Evolutionary conservation across 2,329 filamentous ascomycete species (phyloP).

Genomic region (Blastomyces silverae): DNA sequence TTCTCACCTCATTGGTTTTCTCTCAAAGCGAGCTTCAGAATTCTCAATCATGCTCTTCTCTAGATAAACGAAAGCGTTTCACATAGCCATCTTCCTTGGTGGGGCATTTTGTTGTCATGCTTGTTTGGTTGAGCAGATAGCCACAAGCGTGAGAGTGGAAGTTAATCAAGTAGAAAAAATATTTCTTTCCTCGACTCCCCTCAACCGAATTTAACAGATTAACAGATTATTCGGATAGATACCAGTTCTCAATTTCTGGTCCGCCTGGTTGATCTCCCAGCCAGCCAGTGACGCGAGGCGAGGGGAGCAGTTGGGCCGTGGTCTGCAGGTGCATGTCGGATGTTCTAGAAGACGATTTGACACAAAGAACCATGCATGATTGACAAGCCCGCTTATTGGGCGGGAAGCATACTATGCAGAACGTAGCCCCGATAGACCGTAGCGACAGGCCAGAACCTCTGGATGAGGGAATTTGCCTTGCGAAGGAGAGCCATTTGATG

Average conservation of each 20-base stretch:
- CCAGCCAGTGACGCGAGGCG: neutral
- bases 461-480: neutral
- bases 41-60: neutral
- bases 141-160: too few relatives aligned
- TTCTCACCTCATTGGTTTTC: neutral
- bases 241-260: neutral
- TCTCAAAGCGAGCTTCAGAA: neutral
- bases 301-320: neutral
- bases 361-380: conserved; percentile 3
- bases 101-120: neutral
- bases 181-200: neutral
- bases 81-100: neutral
- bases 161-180: too few relatives aligned
- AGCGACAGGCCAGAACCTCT: neutral
- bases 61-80: neutral
- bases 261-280: neutral
- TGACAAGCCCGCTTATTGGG: neutral
- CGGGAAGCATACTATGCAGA: neutral
- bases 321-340: neutral
- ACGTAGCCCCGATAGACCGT: neutral
- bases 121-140: neutral
- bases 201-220: neutral
- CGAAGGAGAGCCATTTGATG: conserved; percentile 4
- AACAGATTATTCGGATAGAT: neutral
- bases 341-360: conserved; percentile 8